Base-by-base conservation (phyloP, 2,329 filamentous ascomycete species). In the Penicillium thymicola region DNA sequence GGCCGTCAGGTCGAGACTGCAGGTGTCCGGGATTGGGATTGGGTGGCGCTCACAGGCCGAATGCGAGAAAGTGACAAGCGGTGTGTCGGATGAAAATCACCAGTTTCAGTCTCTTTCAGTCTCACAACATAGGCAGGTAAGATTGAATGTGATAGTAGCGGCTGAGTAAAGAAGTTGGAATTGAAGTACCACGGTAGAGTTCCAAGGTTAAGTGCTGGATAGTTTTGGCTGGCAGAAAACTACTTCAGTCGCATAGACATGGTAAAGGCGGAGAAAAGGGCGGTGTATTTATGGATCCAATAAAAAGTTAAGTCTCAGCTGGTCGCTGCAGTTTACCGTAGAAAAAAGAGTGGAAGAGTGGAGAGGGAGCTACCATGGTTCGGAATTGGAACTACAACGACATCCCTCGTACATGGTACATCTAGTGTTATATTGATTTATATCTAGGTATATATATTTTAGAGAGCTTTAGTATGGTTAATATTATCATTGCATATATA, bases 71-170 rank as follows among this genome's bases (percentile, higher is more conserved):
- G 8, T 16, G 6, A 44, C 14, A 21, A 44, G 28, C 38, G 49
- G 40, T 44, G 40, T 51, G 11, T 34, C 16, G 21, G n/a, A 21
- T 44, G n/a, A 18, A 16, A 28, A 36, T 21, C 1, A 5, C 14
- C 11, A 2, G 28, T 27, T 67, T 63, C 63, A 74, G 73, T 72
- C 72, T 75, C 73, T 27, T 67, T 63, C 63, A 74, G 73, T 72
- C 72, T 75, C 73, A 74, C 72, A 55, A 57, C 62, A 73, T 75
- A 55, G 51, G 41, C 40, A 54, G 34, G 18, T 30, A 52, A 23
- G 37, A 18, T 37, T 46, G 41, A 4, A n/a, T 30, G 3, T 27
- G 13, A 23, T 34, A 51, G 43, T 32, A 37, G 32, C 5, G 21
- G 28, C 34, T 30, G 38, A 44, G 36, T 49, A 23, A 47, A 53